phyloP scores from a whole-genome alignment of 805 yeast genomes.

The Maudiozyma serrabonitensis region DNA sequence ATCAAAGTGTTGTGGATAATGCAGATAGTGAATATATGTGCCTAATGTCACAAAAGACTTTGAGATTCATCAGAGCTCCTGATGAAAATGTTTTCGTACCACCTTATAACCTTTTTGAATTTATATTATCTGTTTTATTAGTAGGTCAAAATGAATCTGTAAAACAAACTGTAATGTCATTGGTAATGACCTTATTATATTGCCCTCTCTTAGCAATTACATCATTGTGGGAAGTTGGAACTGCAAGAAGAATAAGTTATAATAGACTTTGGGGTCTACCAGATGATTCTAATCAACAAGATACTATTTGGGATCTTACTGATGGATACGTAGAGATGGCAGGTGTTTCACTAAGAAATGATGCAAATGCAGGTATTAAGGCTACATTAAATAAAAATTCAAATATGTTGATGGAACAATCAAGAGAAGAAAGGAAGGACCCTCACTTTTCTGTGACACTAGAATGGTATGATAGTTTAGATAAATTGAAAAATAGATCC shows the following conservation, averaged over 20 bases:
- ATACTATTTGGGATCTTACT: conserved; percentile 73
- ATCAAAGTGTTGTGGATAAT: conserved; percentile 69
- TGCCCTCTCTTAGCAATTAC: conserved; percentile 55
- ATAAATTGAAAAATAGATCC: background rate
- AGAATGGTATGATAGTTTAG: conserved; percentile 38
- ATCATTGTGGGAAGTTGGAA: conserved; percentile 53
- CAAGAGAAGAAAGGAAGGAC: conserved; percentile 56
- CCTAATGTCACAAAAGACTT: conserved; percentile 71
- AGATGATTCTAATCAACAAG: conserved; percentile 73
- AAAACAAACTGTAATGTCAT: conserved; percentile 19
- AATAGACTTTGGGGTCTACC: conserved; percentile 53
- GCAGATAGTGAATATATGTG: conserved; percentile 82
- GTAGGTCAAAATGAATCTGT: background rate
- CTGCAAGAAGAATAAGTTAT: conserved; percentile 61
- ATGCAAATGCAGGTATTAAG: conserved; percentile 14
- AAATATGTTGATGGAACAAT: conserved; percentile 37
- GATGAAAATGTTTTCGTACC: conserved; percentile 80
- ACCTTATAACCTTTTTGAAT: conserved; percentile 69
- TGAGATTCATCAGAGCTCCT: conserved; percentile 79
- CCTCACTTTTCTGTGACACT: conserved; percentile 52
- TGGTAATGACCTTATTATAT: conserved; percentile 56
- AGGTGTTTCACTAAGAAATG: conserved; percentile 11
- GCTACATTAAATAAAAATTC: conserved; percentile 30
- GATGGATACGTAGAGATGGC: conserved; percentile 51
- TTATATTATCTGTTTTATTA: conserved; percentile 37